Evolutionary conservation across 2,329 filamentous ascomycete species (phyloP).

Genomic region (Phaeoacremonium minimum): DNA sequence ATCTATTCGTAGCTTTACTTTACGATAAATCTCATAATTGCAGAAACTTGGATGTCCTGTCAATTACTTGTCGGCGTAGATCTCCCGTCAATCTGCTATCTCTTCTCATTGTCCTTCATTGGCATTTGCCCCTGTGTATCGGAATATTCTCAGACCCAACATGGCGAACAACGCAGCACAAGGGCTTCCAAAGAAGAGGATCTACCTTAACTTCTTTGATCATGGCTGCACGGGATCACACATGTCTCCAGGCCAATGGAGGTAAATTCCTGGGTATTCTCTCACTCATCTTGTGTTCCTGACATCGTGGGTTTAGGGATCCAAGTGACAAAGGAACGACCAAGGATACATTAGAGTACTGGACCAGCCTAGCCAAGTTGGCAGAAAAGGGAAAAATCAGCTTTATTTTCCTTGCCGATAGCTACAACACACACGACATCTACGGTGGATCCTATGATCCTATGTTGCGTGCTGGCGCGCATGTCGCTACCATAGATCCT

Average conservation of each 20-base stretch:
- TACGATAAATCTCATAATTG: no score
- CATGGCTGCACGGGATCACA: constrained; percentile 9
- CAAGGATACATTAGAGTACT: constrained; percentile 29
- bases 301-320: background rate
- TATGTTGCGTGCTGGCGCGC: constrained; percentile 35
- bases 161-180: no score
- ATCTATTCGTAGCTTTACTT: no score
- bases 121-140: no score
- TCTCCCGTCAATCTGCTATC: no score
- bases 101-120: no score
- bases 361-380: constrained; percentile 40
- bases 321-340: constrained; percentile 5
- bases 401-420: constrained; percentile 46
- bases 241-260: constrained; percentile 8
- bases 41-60: no score
- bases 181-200: constrained; percentile 4
- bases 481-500: constrained; percentile 37
- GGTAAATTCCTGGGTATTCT: constrained; percentile 1
- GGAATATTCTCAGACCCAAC: no score
- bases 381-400: constrained; percentile 45
- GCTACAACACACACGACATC: background rate
- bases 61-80: no score
- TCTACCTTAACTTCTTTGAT: constrained; percentile 9
- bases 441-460: constrained; percentile 27
- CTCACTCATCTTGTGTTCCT: background rate